Percentiles rank a stretch among this genome's conserved stretches.
phyloP scores from a whole-genome alignment of 1,284 basidiomycete genomes.

The Cutaneotrichosporon daszewskae region DNA sequence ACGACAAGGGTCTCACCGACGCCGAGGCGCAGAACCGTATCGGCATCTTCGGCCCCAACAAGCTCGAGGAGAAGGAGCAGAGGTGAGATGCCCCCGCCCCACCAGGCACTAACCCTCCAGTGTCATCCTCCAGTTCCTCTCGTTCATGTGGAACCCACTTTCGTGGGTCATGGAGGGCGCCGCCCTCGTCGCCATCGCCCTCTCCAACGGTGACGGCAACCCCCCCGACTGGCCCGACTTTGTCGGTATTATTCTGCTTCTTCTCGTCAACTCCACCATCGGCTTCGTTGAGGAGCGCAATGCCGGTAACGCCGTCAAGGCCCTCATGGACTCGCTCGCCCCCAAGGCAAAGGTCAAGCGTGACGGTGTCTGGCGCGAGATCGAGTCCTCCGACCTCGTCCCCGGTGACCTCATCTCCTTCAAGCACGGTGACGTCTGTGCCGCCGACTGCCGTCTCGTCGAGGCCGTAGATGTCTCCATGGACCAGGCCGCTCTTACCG shows the following conservation, averaged over 20 bases:
- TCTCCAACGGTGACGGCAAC: constrained; percentile 79
- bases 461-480: constrained; percentile 94
- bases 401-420: constrained; percentile 91
- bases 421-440: constrained; percentile 97
- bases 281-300: constrained; percentile 98
- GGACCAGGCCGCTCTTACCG: constrained; percentile 93
- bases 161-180: constrained; percentile 99
- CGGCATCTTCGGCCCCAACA: constrained; percentile 95
- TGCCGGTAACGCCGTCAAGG: constrained; percentile 97
- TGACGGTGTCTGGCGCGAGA: constrained; percentile 73
- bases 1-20: constrained; percentile 66
- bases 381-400: constrained; percentile 80
- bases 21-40: constrained; percentile 78
- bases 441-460: constrained; percentile 89
- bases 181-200: constrained; percentile 88
- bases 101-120: constrained; percentile 19
- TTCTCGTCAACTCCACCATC: constrained; percentile 92
- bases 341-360: constrained; percentile 93
- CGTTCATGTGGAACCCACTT: constrained; percentile 98
- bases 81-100: constrained; percentile 50
- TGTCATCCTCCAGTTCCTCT: constrained; percentile 65
- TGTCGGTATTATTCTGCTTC: constrained; percentile 85
- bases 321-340: constrained; percentile 97
- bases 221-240: constrained; percentile 97
- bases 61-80: constrained; percentile 83